phyloP scores from a whole-genome alignment of 768 basidiomycete species.

The Fibroporia radiculosa region DNA sequence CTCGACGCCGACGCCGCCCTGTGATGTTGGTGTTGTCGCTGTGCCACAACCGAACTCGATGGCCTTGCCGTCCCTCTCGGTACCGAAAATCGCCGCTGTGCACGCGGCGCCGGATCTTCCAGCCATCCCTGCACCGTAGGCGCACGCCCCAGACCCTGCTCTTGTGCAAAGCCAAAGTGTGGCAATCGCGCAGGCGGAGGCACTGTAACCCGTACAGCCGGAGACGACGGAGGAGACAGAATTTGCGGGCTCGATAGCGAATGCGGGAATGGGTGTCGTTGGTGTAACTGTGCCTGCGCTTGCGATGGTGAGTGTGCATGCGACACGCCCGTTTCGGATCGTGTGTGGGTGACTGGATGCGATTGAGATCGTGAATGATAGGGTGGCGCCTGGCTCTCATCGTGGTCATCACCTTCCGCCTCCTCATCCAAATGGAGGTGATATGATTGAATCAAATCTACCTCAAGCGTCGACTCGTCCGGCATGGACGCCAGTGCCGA shows the following conservation, averaged over 20 bases:
- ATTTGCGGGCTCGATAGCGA: conserved; percentile 18
- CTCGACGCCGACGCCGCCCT: conserved; percentile 7
- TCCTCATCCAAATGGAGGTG: conserved; percentile 3
- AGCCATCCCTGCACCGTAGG: background rate
- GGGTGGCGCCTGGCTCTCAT: conserved; percentile 12
- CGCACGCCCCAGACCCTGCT: conserved; percentile 5
- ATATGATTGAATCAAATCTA: conserved; percentile 10
- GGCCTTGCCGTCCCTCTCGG: too few relatives aligned
- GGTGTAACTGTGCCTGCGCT: conserved; percentile 7
- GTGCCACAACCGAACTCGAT: background rate
- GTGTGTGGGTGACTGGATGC: background rate
- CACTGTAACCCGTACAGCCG: background rate
- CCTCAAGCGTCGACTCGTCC: conserved; percentile 9
- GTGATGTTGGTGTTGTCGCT: background rate
- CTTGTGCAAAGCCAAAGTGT: background rate
- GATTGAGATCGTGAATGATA: conserved; percentile 8
- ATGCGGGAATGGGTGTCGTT: conserved; percentile 20
- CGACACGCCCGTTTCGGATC: background rate
- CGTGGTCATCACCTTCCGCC: background rate
- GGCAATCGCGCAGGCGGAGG: background rate
- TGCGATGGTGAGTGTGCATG: background rate
- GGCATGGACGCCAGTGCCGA: conserved; percentile 8
- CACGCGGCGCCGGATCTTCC: background rate
- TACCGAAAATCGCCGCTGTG: background rate
- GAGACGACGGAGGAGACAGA: background rate